phyloP scores from a whole-genome alignment of 73 alveolate species.

The Uronychia setigera region DNA sequence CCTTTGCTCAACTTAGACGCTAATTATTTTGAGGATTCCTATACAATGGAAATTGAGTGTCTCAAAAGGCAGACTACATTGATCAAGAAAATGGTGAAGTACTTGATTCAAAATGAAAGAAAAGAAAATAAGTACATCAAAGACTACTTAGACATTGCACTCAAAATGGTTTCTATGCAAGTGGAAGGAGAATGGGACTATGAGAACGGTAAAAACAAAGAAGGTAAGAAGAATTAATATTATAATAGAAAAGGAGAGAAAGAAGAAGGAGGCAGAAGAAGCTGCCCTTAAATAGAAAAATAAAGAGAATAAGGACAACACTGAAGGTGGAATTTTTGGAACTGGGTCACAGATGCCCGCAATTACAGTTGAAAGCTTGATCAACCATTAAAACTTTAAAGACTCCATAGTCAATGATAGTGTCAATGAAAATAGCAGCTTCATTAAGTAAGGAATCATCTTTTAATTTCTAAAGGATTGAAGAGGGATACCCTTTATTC shows the following conservation, averaged over 20 bases:
- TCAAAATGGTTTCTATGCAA: constrained; percentile 18
- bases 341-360: neutral
- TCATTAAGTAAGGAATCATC: constrained; percentile 14
- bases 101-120: constrained; percentile 72
- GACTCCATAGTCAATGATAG: constrained; percentile 41
- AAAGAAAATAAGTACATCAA: constrained; percentile 64
- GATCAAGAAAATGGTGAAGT: constrained; percentile 69
- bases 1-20: constrained; percentile 81
- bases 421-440: constrained; percentile 34
- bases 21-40: constrained; percentile 76
- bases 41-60: constrained; percentile 77
- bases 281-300: constrained; percentile 1
- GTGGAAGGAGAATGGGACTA: constrained; percentile 25
- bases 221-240: neutral
- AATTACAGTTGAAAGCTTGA: neutral
- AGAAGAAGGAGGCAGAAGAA: neutral
- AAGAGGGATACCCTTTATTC: constrained; percentile 42
- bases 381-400: constrained; percentile 6
- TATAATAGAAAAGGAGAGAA: constrained; percentile 26
- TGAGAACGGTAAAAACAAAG: neutral
- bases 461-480: constrained; percentile 3
- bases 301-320: constrained; percentile 6
- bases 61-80: constrained; percentile 66
- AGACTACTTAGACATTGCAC: constrained; percentile 42
- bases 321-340: constrained; percentile 2